Base-by-base conservation (phyloP, 108 stramenopile species). In the Epithemia pelagica region DNA sequence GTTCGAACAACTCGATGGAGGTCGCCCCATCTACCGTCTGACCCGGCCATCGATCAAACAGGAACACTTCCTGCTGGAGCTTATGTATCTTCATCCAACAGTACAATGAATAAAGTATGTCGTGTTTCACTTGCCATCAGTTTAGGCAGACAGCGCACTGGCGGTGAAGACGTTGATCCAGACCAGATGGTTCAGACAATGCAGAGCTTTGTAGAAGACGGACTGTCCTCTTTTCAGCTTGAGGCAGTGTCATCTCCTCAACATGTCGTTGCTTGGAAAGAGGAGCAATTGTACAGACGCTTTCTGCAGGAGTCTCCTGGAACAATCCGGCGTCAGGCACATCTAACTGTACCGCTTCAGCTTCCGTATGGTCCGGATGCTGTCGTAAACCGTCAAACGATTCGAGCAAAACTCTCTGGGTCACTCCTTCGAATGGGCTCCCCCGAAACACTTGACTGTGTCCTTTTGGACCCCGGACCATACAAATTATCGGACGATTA, bases 181-280 rank as follows among this genome's bases (percentile, higher is more conserved):
- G 59, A 68, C 28, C 58, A 56, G 57, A 37, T 63, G 22, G 51
- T 73, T 21, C 52, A 32, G 54, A 46, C 32, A 24, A 28, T 77
- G 20, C 89, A 90, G 61, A 60, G 71, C 23, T 69, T 75, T 54
- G 71, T 90, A 37, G 89, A 90, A 62, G 71, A 80, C n/a, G 89
- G 89, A 10, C 82, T 90, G 57, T 78, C 74, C 30, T 75, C 84
- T 10, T 87, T 90, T 69, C 68, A 76, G 26, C 21, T 71, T 1
- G 27, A 37, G 54, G 24, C 55, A 8, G 24, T 46, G 37, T 46
- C 37, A 46, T 46, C 28, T 7, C 32, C 66, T 3, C 52, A 65
- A 30, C 19, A 62, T 46, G 33, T 58, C 30, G 59, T 62, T 58
- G 52, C 53, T 74, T 74, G 79, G 68, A 52, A 58, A 26, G 79